Evolutionary conservation across 495 filamentous ascomycete species (phyloP).

Genomic region (Xylaria cubensis): DNA sequence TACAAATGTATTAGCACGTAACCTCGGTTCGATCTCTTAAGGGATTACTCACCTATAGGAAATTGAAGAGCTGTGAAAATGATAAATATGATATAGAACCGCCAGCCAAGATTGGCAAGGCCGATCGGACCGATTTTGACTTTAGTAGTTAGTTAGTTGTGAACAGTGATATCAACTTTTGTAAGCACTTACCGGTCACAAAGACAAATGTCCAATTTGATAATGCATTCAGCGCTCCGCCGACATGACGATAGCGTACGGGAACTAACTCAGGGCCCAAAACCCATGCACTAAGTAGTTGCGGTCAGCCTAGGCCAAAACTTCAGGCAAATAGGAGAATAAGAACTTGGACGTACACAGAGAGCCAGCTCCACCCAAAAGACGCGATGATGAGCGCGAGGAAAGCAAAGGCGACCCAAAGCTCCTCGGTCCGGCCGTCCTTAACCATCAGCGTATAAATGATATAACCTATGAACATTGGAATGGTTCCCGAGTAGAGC

Average conservation of each 20-base stretch:
- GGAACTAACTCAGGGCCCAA: conserved; percentile 4
- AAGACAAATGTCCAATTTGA: conserved; percentile 9
- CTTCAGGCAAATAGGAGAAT: neutral
- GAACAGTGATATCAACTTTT: neutral
- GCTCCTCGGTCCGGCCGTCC: neutral
- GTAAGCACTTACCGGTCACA: neutral
- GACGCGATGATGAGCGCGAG: neutral
- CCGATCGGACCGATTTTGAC: conserved; percentile 62
- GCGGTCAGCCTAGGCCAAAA: neutral
- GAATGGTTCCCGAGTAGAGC: neutral
- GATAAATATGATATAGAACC: conserved; percentile 70
- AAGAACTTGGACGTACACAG: neutral
- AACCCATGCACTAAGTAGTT: neutral
- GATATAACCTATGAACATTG: conserved; percentile 1
- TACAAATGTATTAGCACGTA: neutral
- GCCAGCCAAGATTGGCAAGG: conserved; percentile 65
- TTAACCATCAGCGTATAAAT: conserved; percentile 1
- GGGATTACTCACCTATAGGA: neutral
- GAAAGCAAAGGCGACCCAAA: conserved; percentile 9
- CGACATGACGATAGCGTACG: neutral
- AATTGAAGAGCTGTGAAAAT: conserved; percentile 51
- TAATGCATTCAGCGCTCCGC: neutral
- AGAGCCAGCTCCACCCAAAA: neutral
- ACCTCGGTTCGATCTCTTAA: neutral
- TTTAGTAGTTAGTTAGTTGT: neutral